Percentiles rank a stretch among this genome's conserved stretches.
phyloP scores from a whole-genome alignment of 2,329 filamentous ascomycete genomes.

The Fusarium dlaminii region DNA sequence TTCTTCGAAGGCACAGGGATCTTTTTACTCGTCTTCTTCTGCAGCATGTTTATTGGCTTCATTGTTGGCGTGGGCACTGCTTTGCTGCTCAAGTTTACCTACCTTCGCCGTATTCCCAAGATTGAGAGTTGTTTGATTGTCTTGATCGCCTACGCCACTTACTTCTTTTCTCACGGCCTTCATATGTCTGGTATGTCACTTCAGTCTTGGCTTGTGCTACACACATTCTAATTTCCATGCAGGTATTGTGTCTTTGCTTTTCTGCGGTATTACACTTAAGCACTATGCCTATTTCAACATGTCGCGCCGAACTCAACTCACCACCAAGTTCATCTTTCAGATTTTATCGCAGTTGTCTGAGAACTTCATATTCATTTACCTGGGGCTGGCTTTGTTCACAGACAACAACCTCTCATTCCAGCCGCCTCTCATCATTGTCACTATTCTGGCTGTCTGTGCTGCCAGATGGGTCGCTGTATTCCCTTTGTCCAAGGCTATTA shows the following conservation, averaged over 20 bases:
- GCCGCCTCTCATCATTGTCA: slow-evolving; percentile 93
- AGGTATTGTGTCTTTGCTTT: slow-evolving; percentile 96
- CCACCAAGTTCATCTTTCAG: slow-evolving; percentile 97
- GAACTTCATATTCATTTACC: slow-evolving; percentile 99
- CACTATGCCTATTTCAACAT: slow-evolving; percentile 99
- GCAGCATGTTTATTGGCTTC: slow-evolving; percentile 89
- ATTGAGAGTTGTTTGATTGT: slow-evolving; percentile 96
- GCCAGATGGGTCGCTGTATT: slow-evolving; percentile 96
- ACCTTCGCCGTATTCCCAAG: slow-evolving; percentile 90
- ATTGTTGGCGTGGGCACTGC: slow-evolving; percentile 88
- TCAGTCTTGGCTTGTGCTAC: not conserved
- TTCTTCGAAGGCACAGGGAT: slow-evolving; percentile 92
- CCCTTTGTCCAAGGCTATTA: slow-evolving; percentile 87
- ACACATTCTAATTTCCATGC: slow-evolving; percentile 14
- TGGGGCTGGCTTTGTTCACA: slow-evolving; percentile 93
- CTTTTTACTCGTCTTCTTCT: slow-evolving; percentile 96
- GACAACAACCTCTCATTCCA: slow-evolving; percentile 90
- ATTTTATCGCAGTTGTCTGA: slow-evolving; percentile 94
- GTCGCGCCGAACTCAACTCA: slow-evolving; percentile 95
- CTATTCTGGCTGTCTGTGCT: slow-evolving; percentile 88
- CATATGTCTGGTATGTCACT: slow-evolving; percentile 84
- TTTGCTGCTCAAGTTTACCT: slow-evolving; percentile 91
- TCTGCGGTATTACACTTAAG: slow-evolving; percentile 98
- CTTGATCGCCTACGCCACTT: slow-evolving; percentile 93
- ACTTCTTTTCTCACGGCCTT: slow-evolving; percentile 97